Evolutionary conservation across 2,329 filamentous ascomycete genomes (phyloP).

Genomic region (Pleomassaria siparia): DNA sequence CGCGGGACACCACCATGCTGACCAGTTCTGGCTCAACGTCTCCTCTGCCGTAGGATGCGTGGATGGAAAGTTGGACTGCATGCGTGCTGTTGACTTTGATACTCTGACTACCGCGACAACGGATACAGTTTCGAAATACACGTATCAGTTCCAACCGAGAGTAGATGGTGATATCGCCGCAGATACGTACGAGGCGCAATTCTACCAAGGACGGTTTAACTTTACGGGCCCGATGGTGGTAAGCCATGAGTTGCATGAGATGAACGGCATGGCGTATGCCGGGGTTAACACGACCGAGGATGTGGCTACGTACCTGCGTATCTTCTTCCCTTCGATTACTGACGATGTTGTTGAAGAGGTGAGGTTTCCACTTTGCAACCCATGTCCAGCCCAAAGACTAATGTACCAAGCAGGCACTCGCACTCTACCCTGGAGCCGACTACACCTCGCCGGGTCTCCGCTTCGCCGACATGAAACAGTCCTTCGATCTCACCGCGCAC

Average conservation of each 20-base stretch:
- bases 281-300: constrained; percentile 1
- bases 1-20: constrained; percentile 1
- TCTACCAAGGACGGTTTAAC: not conserved
- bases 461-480: constrained; percentile 3
- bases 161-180: constrained; percentile 1
- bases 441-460: constrained; percentile 1
- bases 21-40: not conserved
- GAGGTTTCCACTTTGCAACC: not conserved
- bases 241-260: constrained; percentile 1
- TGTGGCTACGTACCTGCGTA: not conserved
- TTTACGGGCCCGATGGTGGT: not conserved
- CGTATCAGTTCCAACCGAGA: constrained; percentile 3
- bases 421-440: not conserved
- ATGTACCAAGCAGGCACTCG: not conserved
- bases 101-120: not conserved
- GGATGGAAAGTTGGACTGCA: not conserved
- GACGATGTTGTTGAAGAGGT: constrained; percentile 1
- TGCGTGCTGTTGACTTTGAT: not conserved
- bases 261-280: not conserved
- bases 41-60: not conserved
- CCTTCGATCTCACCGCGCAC: constrained; percentile 2
- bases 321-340: constrained; percentile 1
- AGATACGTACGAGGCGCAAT: constrained; percentile 2
- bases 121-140: not conserved
- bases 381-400: not conserved